Evolutionary conservation across 176 grass and related monocot genomes (phyloP), one percentile per base, ranked within the genome.

Genomic region (Themeda triandra): DNA sequence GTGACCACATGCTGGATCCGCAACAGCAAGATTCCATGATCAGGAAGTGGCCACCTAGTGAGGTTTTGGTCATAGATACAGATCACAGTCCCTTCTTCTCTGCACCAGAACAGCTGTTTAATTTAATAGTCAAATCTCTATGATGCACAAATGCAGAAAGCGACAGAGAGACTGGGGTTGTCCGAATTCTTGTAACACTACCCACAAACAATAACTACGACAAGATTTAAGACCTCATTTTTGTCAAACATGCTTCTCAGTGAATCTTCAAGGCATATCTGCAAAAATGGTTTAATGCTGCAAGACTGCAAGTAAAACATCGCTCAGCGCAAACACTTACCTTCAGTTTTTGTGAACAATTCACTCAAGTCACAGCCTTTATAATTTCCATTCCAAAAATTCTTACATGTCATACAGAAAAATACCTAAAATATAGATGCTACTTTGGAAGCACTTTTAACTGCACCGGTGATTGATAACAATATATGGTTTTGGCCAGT

Each of bases 81-180:
- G 90, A 92, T 77, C 92, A 94, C 45, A 88, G 87, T 40, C 92
- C 87, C 59, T 95, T 94, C 83, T 94, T 95, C 82, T 92, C 90
- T 44, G 93, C 87, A 56, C 82, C 87, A 37, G 68, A 68, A 56
- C 62, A 88, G 18, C 87, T 92, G 23, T 90, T 82, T 56, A 71
- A 87, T 54, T 64, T 94, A 33, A 89, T 94, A 60, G 51, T 85
- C 10, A 82, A 91, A 85, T 90, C 88, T 82, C 74, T 90, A 73
- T 86, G 84, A 90, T 86, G 35, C 35, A 86, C 72, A 71, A 73
- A 32, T 78, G 78, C 21, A 77, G 18, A 62, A 27, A 69, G 45
- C 48, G 85, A 30, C 24, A 73, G 85, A 30, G 19, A 73, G 30
- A 58, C 32, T 45, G 65, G 36, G 46, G 15, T 10, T 82, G 56